Evolutionary conservation across 106 monocot species (phyloP).

Genomic region (Acorus gramineus): DNA sequence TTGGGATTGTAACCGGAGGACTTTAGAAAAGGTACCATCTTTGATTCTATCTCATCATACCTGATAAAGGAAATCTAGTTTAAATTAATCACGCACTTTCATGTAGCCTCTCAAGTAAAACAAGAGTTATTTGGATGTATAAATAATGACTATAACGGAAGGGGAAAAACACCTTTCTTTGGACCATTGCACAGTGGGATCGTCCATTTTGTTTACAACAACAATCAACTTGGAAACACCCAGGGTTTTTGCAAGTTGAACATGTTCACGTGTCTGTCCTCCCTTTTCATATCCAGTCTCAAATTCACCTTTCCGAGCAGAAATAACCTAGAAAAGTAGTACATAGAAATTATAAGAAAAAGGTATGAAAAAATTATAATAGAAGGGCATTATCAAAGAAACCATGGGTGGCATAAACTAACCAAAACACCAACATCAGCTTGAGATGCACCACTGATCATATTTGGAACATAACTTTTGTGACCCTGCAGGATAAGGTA

Average conservation of each 20-base stretch:
- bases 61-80: constrained; percentile 23
- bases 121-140: not conserved
- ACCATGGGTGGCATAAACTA: constrained; percentile 9
- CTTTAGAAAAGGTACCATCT: constrained; percentile 79
- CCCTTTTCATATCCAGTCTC: constrained; percentile 99
- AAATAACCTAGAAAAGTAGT: constrained; percentile 59
- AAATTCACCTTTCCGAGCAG: constrained; percentile 97
- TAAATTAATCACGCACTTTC: not conserved
- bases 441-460: constrained; percentile 99
- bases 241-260: constrained; percentile 88
- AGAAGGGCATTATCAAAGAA: not conserved
- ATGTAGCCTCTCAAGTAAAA: not conserved
- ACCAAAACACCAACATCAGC: constrained; percentile 96
- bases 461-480: constrained; percentile 98
- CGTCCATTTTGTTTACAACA: constrained; percentile 97
- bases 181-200: constrained; percentile 87
- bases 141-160: not conserved
- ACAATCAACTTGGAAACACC: constrained; percentile 92
- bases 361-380: not conserved
- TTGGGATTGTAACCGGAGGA: constrained; percentile 88
- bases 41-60: constrained; percentile 88
- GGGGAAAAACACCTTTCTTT: constrained; percentile 57
- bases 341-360: not conserved
- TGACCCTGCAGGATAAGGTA: constrained; percentile 53
- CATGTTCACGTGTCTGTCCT: constrained; percentile 90